phyloP scores from a whole-genome alignment of 495 filamentous ascomycete genomes.

The Copromyces sp. region DNA sequence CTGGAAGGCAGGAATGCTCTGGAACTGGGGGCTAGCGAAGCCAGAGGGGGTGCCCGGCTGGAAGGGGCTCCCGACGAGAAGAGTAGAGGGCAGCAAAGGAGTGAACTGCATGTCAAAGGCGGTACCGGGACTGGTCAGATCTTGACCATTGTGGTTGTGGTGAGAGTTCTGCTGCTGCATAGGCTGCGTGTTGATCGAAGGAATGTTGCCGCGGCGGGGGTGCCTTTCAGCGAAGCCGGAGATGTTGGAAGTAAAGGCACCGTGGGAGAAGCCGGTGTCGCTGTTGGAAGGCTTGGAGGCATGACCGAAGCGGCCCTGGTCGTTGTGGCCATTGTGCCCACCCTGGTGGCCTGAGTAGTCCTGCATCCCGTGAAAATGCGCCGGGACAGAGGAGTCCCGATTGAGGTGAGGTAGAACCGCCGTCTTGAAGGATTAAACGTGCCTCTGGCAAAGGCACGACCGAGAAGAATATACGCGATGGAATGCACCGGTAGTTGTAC shows the following conservation, averaged over 20 bases:
- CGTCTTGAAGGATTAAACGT: constrained; percentile 55
- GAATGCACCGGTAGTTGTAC: constrained; percentile 9
- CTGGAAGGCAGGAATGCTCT: constrained; percentile 67
- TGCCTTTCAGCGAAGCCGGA: constrained; percentile 75
- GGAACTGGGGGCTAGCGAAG: constrained; percentile 85
- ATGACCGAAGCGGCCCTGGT: constrained; percentile 51
- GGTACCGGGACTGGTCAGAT: constrained; percentile 78
- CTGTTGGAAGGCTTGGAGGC: constrained; percentile 65
- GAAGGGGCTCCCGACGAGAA: constrained; percentile 92
- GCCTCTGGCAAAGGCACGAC: constrained; percentile 41
- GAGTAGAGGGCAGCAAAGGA: constrained; percentile 83
- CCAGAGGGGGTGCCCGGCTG: constrained; percentile 86
- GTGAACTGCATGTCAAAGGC: constrained; percentile 98
- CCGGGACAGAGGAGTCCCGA: constrained; percentile 67
- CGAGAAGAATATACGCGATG: constrained; percentile 14
- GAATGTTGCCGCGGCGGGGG: constrained; percentile 73
- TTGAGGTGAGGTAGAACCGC: constrained; percentile 55
- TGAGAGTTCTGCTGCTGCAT: constrained; percentile 40
- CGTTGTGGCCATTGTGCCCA: constrained; percentile 43
- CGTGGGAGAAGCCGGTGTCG: constrained; percentile 84
- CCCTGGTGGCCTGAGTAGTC: constrained; percentile 54
- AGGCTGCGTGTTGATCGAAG: constrained; percentile 78
- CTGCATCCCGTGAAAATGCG: constrained; percentile 83
- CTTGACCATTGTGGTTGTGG: constrained; percentile 41
- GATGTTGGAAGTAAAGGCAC: constrained; percentile 74